A percentile compares a stretch with the other conserved stretches of the same genome.
These are phyloP conservation scores for Selaginella moellendorffii DNA, from an alignment of 75 land plant genomes.

Conservation along the genomic window DNA sequence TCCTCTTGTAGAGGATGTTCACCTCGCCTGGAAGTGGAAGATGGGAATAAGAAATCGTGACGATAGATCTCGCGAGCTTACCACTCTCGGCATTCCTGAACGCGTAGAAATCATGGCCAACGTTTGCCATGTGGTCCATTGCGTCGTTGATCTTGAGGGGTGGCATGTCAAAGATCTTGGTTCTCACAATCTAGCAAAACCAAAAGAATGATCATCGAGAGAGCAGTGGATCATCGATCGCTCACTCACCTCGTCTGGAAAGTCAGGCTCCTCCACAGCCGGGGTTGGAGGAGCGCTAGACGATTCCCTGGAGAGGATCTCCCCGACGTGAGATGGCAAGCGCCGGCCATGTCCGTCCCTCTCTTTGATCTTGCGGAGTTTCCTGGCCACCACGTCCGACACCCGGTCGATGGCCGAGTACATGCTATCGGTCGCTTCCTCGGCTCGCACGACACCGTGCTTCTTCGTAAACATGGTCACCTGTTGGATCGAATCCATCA, in stretches of 20 bases:
- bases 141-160: background rate
- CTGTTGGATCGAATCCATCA: no score
- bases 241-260: slow-evolving; percentile 27
- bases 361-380: background rate
- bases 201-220: no score
- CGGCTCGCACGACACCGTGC: background rate
- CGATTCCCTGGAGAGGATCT: slow-evolving; percentile 19
- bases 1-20: slow-evolving; percentile 75
- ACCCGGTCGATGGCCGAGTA: background rate
- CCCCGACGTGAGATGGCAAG: slow-evolving; percentile 1
- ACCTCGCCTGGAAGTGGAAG: slow-evolving; percentile 77
- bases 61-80: no score
- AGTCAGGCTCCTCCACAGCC: slow-evolving; percentile 13
- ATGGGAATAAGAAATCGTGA: background rate
- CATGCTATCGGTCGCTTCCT: background rate
- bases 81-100: background rate
- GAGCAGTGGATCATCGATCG: no score
- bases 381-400: background rate
- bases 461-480: background rate
- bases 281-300: slow-evolving; percentile 15
- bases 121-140: background rate
- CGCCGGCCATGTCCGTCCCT: slow-evolving; percentile 15
- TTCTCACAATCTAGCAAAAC: background rate
- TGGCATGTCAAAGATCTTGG: background rate
- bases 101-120: background rate